Evolutionary conservation across 768 basidiomycete species (phyloP).

Genomic region (Mrakia blollopis): DNA sequence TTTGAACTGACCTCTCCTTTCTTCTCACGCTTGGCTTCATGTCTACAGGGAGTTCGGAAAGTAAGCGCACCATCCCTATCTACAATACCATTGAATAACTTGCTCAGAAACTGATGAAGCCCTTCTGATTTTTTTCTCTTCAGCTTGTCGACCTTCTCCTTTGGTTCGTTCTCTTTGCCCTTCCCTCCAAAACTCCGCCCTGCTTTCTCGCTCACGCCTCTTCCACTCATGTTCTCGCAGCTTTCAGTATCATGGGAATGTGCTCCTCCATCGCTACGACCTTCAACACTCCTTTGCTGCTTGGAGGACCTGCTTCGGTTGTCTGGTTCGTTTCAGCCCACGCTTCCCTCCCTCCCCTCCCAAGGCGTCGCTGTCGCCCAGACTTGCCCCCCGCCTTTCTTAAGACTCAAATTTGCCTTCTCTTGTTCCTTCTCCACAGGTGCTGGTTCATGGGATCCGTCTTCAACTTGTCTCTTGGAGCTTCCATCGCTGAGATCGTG

Average conservation of each 20-base stretch:
- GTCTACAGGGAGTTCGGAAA: slow-evolving; percentile 31
- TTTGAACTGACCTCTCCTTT: not conserved
- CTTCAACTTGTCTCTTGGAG: slow-evolving; percentile 26
- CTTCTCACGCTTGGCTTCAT: not conserved
- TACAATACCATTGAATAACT: not conserved
- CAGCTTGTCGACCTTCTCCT: slow-evolving; percentile 24
- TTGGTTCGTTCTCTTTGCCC: slow-evolving; percentile 15
- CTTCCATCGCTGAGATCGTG: slow-evolving; percentile 38
- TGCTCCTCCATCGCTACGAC: slow-evolving; percentile 73
- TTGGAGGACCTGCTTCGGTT: slow-evolving; percentile 67
- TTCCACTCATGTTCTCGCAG: slow-evolving; percentile 50
- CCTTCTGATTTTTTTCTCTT: not conserved
- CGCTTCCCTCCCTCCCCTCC: slow-evolving; percentile 49
- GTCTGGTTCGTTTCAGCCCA: slow-evolving; percentile 58
- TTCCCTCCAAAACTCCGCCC: not conserved
- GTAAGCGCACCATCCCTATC: not conserved
- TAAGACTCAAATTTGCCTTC: slow-evolving; percentile 45
- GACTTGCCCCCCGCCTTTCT: slow-evolving; percentile 35
- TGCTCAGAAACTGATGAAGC: not conserved
- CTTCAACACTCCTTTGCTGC: slow-evolving; percentile 65
- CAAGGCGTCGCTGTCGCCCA: slow-evolving; percentile 6
- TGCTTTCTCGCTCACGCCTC: slow-evolving; percentile 47
- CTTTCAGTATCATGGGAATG: slow-evolving; percentile 60
- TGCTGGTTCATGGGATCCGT: slow-evolving; percentile 34
- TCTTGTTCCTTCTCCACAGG: slow-evolving; percentile 40